Evolutionary conservation across 2,329 filamentous ascomycete species (phyloP).

Genomic region (Fusarium burgessii): DNA sequence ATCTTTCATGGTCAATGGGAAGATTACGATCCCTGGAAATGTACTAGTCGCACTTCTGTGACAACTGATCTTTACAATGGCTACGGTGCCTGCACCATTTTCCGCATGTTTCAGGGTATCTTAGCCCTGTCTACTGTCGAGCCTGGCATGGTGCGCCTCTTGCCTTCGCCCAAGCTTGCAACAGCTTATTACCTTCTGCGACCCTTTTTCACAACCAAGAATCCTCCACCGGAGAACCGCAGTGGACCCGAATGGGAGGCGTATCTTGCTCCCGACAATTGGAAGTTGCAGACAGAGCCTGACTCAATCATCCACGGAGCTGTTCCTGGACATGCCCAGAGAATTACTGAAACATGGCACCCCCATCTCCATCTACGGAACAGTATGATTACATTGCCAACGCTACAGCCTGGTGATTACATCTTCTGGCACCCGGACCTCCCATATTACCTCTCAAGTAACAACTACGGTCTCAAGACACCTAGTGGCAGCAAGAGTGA

Average conservation of each 20-base stretch:
- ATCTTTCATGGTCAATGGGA: constrained; percentile 68
- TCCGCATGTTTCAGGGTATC: constrained; percentile 70
- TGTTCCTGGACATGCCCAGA: constrained; percentile 68
- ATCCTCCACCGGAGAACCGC: constrained; percentile 55
- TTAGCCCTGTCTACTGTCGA: constrained; percentile 67
- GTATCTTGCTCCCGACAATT: constrained; percentile 63
- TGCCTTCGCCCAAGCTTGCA: constrained; percentile 78
- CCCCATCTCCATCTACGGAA: constrained; percentile 65
- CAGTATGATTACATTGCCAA: constrained; percentile 67
- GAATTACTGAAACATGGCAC: constrained; percentile 69
- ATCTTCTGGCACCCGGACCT: constrained; percentile 70
- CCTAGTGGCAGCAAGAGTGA: constrained; percentile 46
- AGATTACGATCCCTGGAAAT: constrained; percentile 67
- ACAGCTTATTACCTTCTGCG: constrained; percentile 81
- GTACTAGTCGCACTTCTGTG: constrained; percentile 63
- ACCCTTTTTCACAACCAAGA: constrained; percentile 64
- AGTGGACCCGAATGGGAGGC: constrained; percentile 61
- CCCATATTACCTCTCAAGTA: constrained; percentile 65
- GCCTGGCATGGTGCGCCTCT: constrained; percentile 77
- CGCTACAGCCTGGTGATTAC: constrained; percentile 67
- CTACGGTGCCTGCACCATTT: constrained; percentile 67
- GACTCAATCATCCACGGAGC: constrained; percentile 69
- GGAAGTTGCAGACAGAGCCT: constrained; percentile 60
- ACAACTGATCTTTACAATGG: constrained; percentile 70
- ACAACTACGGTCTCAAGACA: constrained; percentile 49